Conservation (phyloP, 768 basidiomycete genomes). For the Podaxis sp. region DNA sequence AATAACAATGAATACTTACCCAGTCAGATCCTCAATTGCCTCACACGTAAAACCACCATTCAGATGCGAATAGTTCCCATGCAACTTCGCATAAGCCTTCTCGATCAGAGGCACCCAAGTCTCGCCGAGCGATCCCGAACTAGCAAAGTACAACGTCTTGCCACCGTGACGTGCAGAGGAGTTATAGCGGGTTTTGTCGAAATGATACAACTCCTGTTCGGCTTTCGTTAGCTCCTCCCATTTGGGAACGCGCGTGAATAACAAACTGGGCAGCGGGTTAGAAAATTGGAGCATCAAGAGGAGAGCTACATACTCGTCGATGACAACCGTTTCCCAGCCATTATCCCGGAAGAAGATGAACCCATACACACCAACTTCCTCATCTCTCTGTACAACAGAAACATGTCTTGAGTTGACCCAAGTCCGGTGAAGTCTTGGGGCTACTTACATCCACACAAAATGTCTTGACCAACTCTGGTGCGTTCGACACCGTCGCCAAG, state of each 20-base stretch:
- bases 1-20: slow-evolving; percentile 31
- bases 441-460: slow-evolving; percentile 33
- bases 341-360: slow-evolving; percentile 57
- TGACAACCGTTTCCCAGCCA: slow-evolving; percentile 52
- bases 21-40: slow-evolving; percentile 57
- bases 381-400: slow-evolving; percentile 37
- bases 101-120: slow-evolving; percentile 63
- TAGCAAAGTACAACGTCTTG: slow-evolving; percentile 51
- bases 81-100: slow-evolving; percentile 58
- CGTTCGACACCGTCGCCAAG: slow-evolving; percentile 48
- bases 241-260: slow-evolving; percentile 49
- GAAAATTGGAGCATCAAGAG: background rate
- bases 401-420: background rate
- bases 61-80: slow-evolving; percentile 44
- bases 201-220: slow-evolving; percentile 49
- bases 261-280: slow-evolving; percentile 31
- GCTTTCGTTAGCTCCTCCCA: slow-evolving; percentile 43
- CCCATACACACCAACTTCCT: slow-evolving; percentile 55
- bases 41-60: slow-evolving; percentile 40
- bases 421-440: background rate
- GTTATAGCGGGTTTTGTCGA: slow-evolving; percentile 49
- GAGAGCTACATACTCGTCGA: slow-evolving; percentile 48
- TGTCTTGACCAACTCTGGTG: slow-evolving; percentile 49
- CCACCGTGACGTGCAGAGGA: slow-evolving; percentile 45
- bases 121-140: slow-evolving; percentile 45